Evolutionary conservation across 441 rosid species (phyloP).

Genomic region (Capsella rubella): DNA sequence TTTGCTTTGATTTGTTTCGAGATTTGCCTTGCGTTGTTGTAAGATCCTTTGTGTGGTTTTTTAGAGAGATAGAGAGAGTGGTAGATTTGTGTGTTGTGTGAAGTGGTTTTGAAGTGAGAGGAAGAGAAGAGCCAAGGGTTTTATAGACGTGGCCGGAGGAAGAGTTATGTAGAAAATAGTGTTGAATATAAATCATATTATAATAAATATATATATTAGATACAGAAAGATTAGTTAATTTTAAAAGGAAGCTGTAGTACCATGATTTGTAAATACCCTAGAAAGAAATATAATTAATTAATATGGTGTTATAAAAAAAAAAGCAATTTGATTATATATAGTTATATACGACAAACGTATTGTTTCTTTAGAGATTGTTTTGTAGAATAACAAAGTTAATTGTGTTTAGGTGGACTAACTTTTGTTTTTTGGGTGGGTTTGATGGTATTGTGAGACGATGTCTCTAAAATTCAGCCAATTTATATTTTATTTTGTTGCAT

Average conservation of each 20-base stretch:
- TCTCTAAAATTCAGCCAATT: background rate
- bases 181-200: conserved; percentile 6
- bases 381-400: conserved; percentile 22
- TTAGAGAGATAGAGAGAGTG: background rate
- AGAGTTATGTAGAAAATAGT: conserved; percentile 23
- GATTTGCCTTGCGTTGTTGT: conserved; percentile 5
- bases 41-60: background rate
- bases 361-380: background rate
- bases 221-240: conserved; percentile 13
- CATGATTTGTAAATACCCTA: conserved; percentile 11
- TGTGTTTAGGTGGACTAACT: conserved; percentile 30
- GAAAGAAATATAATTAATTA: conserved; percentile 1
- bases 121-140: conserved; percentile 29
- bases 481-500: conserved; percentile 19
- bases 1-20: conserved; percentile 29
- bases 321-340: conserved; percentile 3
- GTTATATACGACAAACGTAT: conserved; percentile 7
- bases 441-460: conserved; percentile 5
- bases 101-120: conserved; percentile 35
- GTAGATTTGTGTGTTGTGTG: background rate
- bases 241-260: conserved; percentile 8
- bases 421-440: conserved; percentile 5
- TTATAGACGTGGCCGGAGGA: conserved; percentile 32
- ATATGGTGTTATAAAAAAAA: conserved; percentile 12
- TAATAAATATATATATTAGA: conserved; percentile 19